A percentile compares a stretch with the other conserved stretches of the same genome.
Conservation (phyloP, 2,329 filamentous ascomycete species). For the Alternaria arborescens region DNA sequence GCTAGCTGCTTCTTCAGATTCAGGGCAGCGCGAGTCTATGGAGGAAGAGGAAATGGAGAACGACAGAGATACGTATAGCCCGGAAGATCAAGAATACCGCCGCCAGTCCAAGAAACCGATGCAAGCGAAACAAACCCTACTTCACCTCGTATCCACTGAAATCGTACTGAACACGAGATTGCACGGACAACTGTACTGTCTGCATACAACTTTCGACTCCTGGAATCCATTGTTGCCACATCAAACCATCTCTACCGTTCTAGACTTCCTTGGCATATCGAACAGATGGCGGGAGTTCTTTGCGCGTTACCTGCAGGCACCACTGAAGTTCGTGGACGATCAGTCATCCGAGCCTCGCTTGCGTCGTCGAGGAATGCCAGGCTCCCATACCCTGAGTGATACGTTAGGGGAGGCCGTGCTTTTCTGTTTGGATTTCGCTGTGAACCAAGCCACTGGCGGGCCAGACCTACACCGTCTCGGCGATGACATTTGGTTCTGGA, state of each 20-base stretch:
- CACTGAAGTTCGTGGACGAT: conserved; percentile 54
- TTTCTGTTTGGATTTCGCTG: conserved; percentile 58
- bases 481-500: conserved; percentile 61
- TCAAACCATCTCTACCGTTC: conserved; percentile 54
- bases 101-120: conserved; percentile 36
- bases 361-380: conserved; percentile 57
- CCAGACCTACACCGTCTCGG: conserved; percentile 58
- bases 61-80: not conserved
- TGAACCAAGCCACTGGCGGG: conserved; percentile 55
- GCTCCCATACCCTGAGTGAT: conserved; percentile 58
- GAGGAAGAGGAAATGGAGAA: conserved; percentile 4
- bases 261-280: conserved; percentile 57
- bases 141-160: conserved; percentile 43
- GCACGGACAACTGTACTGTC: conserved; percentile 40
- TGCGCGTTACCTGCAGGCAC: conserved; percentile 56
- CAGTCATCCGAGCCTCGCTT: conserved; percentile 47
- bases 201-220: conserved; percentile 43
- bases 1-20: not conserved
- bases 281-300: conserved; percentile 57
- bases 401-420: conserved; percentile 59
- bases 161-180: conserved; percentile 43
- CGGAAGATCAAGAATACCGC: conserved; percentile 2
- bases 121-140: conserved; percentile 41
- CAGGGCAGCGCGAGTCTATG: conserved; percentile 7
- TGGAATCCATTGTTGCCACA: conserved; percentile 54